Evolutionary conservation across 768 basidiomycete genomes (phyloP), one percentile per base, ranked within the genome.

Genomic region (Termitomyces sp.): DNA sequence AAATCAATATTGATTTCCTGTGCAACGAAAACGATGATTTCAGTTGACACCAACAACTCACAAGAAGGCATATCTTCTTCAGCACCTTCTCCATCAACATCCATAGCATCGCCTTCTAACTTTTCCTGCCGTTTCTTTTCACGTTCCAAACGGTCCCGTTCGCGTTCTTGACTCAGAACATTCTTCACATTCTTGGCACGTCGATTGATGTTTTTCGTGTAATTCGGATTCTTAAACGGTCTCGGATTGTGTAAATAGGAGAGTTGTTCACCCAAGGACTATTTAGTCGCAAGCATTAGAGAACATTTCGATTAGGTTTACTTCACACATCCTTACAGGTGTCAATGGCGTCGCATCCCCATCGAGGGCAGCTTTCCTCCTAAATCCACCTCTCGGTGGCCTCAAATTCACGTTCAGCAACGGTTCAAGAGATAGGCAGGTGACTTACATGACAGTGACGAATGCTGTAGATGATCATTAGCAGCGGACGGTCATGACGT

Each of bases 181-280:
- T 84, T 78, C 71, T 93, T 94, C 64, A 92, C 67, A 62, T 91
- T 90, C 75, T 90, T 92, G 22, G 88, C 83, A 22, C 90, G 78
- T 8, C 90, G 78, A 58, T 84, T 88, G 7, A 79, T 65, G 63
- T 90, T 90, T 71, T 87, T 90, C 7, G 75, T 76, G 64, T 90
- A 89, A 27, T 76, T 68, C 0, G 82, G 78, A 62, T 86, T 90
- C 71, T 94, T 94, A 76, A 93, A 93, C 0, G 90, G 87, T 0
- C 87, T 79, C 0, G 87, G 85, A 27, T 70, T 70, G 56, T 90
- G 81, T 2, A 88, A 73, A 63, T 87, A 88, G 0, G 90, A 92
- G 18, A 91, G 72, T 54, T 88, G 84, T 63, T 89, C 89, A 10
- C 84, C 85, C 46, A 92, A 73, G 39, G 84, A 83, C 90, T 92